Base-by-base conservation (phyloP, 2,329 filamentous ascomycete species). In the Hymenoscyphus scutula region DNA sequence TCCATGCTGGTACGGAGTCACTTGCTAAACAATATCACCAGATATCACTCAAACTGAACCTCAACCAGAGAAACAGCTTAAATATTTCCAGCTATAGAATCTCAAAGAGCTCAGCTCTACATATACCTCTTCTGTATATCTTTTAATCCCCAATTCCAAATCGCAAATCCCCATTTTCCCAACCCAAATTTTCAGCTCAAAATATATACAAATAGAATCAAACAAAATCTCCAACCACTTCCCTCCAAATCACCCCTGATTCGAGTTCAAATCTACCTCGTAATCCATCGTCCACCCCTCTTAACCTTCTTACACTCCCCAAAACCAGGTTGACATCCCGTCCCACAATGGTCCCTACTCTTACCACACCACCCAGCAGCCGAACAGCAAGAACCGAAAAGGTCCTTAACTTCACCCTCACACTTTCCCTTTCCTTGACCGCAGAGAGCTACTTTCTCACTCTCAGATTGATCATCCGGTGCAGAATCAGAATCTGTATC, bases 271-370 rank as follows among this genome's bases (percentile, higher is more conserved):
- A 7, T 13, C 10, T 51, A 51, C 13, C 45, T 23, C 8, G 19
- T 4, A 51, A 51, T 51, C 45, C 45, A 51, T 23, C 45, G 10
- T 13, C 45, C 45, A 11, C 23, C 45, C 45, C 19, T 51, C 45
- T 51, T 51, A 51, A 51, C 45, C 19, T 25, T 23, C 23, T 23
- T 25, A n/a, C 53, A 54, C 53, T 29, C n/a, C 53, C 53, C 53
- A 32, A 54, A 54, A 4, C 11, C 53, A 30, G 23, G 8, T 29
- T 54, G 53, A 19, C 53, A 54, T 10, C 53, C 53, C 1, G 23
- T 54, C 13, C 53, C 53, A 32, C 53, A 54, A 19, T 54, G n/a
- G 19, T n/a, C 15, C 15, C 1, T 29, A 11, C 15, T n/a, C 1
- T 27, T 27, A 5, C 53, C 53, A 54, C 53, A 54, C 27, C 29